Evolutionary conservation across 768 basidiomycete genomes (phyloP).

Genomic region (Phaeotremella skinneri): DNA sequence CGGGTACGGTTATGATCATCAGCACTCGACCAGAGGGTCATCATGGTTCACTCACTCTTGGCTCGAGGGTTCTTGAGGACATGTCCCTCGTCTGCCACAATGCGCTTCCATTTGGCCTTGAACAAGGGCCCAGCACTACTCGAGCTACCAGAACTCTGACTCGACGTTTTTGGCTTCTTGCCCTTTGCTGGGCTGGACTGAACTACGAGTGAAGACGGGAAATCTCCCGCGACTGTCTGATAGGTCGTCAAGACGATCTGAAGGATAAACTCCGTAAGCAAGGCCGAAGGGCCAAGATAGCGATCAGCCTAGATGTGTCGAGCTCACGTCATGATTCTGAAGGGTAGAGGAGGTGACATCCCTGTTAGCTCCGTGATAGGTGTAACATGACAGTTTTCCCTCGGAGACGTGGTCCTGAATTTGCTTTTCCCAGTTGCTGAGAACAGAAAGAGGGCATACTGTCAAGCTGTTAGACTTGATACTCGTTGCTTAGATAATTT

Average conservation of each 20-base stretch:
- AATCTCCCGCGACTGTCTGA: conserved; percentile 28
- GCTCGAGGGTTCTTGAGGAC: conserved; percentile 80
- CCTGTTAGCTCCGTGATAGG: conserved; percentile 35
- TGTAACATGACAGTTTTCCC: conserved; percentile 31
- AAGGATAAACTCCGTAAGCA: no score
- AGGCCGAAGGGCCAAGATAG: conserved; percentile 2
- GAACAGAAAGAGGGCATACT: conserved; percentile 43
- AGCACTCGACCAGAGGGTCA: conserved; percentile 65
- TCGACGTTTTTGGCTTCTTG: conserved; percentile 58
- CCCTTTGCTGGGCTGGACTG: conserved; percentile 9
- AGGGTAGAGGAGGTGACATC: conserved; percentile 26
- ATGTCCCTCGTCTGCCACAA: conserved; percentile 88
- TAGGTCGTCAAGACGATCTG: conserved; percentile 45
- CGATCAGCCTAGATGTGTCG: background rate
- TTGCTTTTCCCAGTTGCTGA: conserved; percentile 49
- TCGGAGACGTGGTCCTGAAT: conserved; percentile 34
- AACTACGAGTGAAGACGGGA: background rate
- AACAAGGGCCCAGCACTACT: conserved; percentile 57
- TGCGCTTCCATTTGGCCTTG: conserved; percentile 76
- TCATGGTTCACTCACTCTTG: conserved; percentile 71
- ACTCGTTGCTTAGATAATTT: conserved; percentile 5
- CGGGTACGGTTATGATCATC: background rate
- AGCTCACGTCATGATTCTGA: conserved; percentile 35
- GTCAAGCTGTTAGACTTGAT: background rate
- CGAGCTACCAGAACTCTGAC: background rate